Base-by-base conservation (phyloP, 208 protist species). In the Histomonas meleagridis region DNA sequence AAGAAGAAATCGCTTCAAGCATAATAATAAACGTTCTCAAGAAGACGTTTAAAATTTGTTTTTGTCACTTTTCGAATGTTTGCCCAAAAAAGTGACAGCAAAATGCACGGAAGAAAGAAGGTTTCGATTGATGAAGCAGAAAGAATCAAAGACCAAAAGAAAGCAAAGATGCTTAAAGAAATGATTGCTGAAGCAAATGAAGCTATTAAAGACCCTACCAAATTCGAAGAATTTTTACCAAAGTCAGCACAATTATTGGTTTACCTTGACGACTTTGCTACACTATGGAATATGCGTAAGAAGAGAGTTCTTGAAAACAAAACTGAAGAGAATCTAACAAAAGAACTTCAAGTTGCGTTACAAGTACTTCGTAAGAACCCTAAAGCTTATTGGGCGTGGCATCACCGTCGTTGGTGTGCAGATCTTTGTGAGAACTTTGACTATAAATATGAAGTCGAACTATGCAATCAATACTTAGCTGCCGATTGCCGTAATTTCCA, bases 91-190 rank as follows among this genome's bases (percentile, higher is more conserved):
- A 65, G 60, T 65, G 60, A 3, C 60, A 65, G 49, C n/a, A 79
- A 76, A 43, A 86, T 86, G 76, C 76, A 86, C 46, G 76, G 76
- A 86, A 86, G 76, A 48, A 86, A 86, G 43, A 86, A 86, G 18
- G 76, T 86, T 55, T 46, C 76, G 21, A 43, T 86, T 55, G 76
- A 86, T 38, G 76, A 86, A 86, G 76, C 76, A 49, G 46, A 51
- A n/a, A 86, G 55, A 16, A 51, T 86, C 46, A 57, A 86, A 48
- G 40, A 32, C 3, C 40, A 86, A 16, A 32, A 86, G 18, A 48
- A 43, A 0, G 46, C 46, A n/a, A 26, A n/a, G 0, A 51, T 38
- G 7, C 51, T 86, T 21, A 43, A 48, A 2, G 0, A 4, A 2
- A 18, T 23, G 3, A 23, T n/a, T 55, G 76, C 43, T 7, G 18